Evolutionary conservation across 495 filamentous ascomycete species (phyloP), one percentile per base, ranked within the genome.

Genomic region (Friedmanniomyces simplex): DNA sequence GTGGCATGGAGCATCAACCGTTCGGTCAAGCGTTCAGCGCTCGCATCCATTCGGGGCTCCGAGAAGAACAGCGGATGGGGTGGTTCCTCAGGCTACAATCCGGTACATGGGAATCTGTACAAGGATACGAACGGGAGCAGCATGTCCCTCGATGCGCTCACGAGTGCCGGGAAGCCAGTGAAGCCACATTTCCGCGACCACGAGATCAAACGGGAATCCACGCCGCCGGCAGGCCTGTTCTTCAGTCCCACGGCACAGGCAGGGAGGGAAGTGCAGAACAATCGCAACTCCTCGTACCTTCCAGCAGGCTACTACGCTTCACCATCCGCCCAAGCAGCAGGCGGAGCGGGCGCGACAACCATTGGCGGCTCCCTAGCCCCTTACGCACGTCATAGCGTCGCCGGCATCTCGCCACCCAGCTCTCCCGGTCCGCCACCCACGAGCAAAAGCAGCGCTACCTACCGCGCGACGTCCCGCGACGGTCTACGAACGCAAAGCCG

Each of bases 221-320:
- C 70, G 51, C 71, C 78, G 14, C 72, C 71, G 50, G 73, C 74
- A 52, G 84, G 80, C 39, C 79, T 98, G 4, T 98, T 98, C 79
- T 98, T 94, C 72, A 95, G 89, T 1, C 93, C 93, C 0, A 97
- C 93, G 0, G 91, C 91, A 0, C 82, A 79, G 20, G 70, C 70
- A n/a, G 75, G 71, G 26, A 10, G 30, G 3, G 26, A 46, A 5
- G 62, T 37, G 51, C 45, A 51, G 13, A 48, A 36, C 22, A 80
- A 89, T 74, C 76, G 74, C 71, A 55, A 26, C 30, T 79, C 73
- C 13, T 84, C 74, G 21, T 96, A 91, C 71, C 79, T 97, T 21
- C 93, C 93, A 32, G 84, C 91, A 3, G 93, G 93, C 10, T 97
- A 95, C 71, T 98, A 98, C 68, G 83, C 90, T 26, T 79, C 89